phyloP scores from a whole-genome alignment of 441 rosid species.

The Capsella rubella region DNA sequence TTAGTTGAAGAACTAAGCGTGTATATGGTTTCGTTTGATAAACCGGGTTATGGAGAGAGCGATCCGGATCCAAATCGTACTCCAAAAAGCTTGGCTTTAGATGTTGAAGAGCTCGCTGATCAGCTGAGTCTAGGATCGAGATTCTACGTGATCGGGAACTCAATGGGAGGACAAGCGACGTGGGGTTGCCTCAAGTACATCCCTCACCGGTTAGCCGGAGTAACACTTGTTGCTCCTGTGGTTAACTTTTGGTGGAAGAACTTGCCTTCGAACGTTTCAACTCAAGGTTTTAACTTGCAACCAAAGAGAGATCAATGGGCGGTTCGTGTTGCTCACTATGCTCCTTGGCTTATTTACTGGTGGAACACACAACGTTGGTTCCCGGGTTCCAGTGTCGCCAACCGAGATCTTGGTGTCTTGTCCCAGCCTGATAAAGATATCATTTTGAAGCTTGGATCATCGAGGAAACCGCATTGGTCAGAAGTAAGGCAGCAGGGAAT shows the following conservation, averaged over 20 bases:
- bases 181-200: slow-evolving; percentile 69
- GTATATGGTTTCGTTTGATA: slow-evolving; percentile 59
- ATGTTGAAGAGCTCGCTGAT: slow-evolving; percentile 72
- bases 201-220: slow-evolving; percentile 69
- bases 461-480: slow-evolving; percentile 18
- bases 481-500: slow-evolving; percentile 52
- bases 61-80: slow-evolving; percentile 61
- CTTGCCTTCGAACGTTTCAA: slow-evolving; percentile 54
- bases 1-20: slow-evolving; percentile 50
- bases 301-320: slow-evolving; percentile 59
- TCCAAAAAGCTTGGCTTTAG: slow-evolving; percentile 50
- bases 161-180: slow-evolving; percentile 59
- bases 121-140: slow-evolving; percentile 55
- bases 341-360: slow-evolving; percentile 68
- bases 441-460: slow-evolving; percentile 34
- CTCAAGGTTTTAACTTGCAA: slow-evolving; percentile 50
- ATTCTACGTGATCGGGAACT: slow-evolving; percentile 57
- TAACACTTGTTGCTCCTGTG: slow-evolving; percentile 54
- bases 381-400: slow-evolving; percentile 49
- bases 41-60: slow-evolving; percentile 72
- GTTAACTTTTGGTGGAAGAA: slow-evolving; percentile 67
- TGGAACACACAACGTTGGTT: slow-evolving; percentile 63
- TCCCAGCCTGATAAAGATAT: slow-evolving; percentile 52
- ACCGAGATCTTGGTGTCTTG: slow-evolving; percentile 28
- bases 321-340: slow-evolving; percentile 56